Evolutionary conservation across 768 basidiomycete species (phyloP).

Genomic region (Boletellus emodensis): DNA sequence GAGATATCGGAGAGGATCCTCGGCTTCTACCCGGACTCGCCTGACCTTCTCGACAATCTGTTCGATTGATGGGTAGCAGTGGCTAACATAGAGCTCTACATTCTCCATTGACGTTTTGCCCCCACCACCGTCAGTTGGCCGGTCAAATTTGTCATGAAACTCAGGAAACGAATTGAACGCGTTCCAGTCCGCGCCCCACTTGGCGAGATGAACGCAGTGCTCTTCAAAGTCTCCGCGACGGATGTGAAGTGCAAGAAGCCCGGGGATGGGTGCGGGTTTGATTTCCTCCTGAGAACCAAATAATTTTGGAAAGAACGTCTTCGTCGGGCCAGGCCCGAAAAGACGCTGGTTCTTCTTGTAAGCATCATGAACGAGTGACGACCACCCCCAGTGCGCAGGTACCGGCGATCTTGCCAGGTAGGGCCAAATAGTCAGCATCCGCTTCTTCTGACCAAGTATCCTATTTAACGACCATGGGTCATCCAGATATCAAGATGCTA

Average conservation of each 20-base stretch:
- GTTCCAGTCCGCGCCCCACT: slow-evolving; percentile 35
- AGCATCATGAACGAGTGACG: slow-evolving; percentile 31
- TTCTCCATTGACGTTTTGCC: slow-evolving; percentile 18
- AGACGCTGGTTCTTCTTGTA: slow-evolving; percentile 29
- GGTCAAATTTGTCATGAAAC: slow-evolving; percentile 36
- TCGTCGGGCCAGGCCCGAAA: slow-evolving; percentile 19
- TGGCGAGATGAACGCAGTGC: slow-evolving; percentile 41
- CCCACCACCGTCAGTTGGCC: slow-evolving; percentile 24
- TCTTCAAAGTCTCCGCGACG: slow-evolving; percentile 47
- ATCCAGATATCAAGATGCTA: background rate
- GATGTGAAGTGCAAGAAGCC: slow-evolving; percentile 48
- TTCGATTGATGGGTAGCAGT: slow-evolving; percentile 42
- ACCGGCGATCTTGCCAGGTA: slow-evolving; percentile 33
- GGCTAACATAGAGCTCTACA: slow-evolving; percentile 28
- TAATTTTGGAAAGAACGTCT: background rate
- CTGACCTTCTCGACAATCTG: slow-evolving; percentile 40
- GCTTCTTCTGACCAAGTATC: slow-evolving; percentile 29
- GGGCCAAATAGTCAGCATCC: slow-evolving; percentile 36
- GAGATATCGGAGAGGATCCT: slow-evolving; percentile 31
- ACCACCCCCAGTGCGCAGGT: slow-evolving; percentile 37
- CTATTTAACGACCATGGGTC: slow-evolving; percentile 15
- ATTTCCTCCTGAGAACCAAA: slow-evolving; percentile 1
- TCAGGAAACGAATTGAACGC: slow-evolving; percentile 45
- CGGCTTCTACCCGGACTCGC: slow-evolving; percentile 27
- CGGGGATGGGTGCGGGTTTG: slow-evolving; percentile 26